Base-by-base conservation (phyloP, 805 yeast genomes). In the Naumovozyma castellii region DNA sequence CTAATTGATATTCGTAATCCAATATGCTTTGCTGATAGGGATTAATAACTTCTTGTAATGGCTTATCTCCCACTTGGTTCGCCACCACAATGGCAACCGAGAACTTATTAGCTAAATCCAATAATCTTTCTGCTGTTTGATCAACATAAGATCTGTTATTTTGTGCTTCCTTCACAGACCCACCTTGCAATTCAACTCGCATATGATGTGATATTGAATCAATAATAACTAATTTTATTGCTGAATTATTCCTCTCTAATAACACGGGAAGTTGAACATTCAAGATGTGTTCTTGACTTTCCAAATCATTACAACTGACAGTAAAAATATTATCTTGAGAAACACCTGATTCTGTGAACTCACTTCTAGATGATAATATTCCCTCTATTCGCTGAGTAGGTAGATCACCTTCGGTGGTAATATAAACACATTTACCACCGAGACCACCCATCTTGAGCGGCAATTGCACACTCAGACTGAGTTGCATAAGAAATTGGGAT, bases 131-230 rank as follows among this genome's bases (percentile, higher is more conserved):
- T 9, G 76, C 72, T 27, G 75, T 49, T 28, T 59, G 61, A 20
- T 64, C 60, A 16, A 72, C 51, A 46, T 73, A 71, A 37, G 60
- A 51, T 38, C 67, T 61, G 43, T 74, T 69, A 40, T 65, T 61
- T 34, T 61, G 59, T 15, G 69, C 58, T 15, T 61, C 62, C 30
- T 51, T 51, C 18, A 62, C 58, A 22, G 60, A 60, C 9, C 56
- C 64, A 32, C 67, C 63, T 32, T 61, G 68, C 18, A 76, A 53
- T 46, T 79, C 85, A 1, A 78, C 78, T 42, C 94, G 65, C 25
- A 87, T 57, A 57, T 83, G 94, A 52, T 85, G 95, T 0, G 90
- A 78, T 3, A 88, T 75, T 27, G 95, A 83, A 59, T 90, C 97
- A 8, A 88, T 67, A 1, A 86, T 69, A 0, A 90, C 66, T 20